Base-by-base conservation (phyloP, 2,329 filamentous ascomycete species). In the Paecilomyces niveus region DNA sequence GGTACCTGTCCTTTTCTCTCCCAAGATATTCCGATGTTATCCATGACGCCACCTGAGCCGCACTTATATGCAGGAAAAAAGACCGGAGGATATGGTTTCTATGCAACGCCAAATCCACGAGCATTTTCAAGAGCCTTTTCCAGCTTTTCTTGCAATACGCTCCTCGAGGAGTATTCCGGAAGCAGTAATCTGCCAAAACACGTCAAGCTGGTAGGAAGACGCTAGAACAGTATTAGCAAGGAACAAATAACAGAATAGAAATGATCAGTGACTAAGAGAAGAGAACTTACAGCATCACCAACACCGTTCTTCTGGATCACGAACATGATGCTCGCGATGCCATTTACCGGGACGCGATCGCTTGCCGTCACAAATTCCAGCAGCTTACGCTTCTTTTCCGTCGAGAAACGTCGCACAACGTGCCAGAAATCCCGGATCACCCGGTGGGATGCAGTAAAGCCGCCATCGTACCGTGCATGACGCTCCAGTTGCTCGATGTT, bases 301-400 rank as follows among this genome's bases (percentile, higher is more conserved):
- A 86, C 80, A 15, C 89, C 86, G 68, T 92, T 91, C 67, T 84
- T 86, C 73, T 93, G 89, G 51, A 99, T 82, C 13, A 90, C 84
- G 72, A 97, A 97, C 67, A 89, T 86, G 53, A 97, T 78, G 65
- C 89, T 91, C 62, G 84, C 83, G 68, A 92, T 85, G 2, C 94
- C 94, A 21, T 90, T 92, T 0, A 96, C 89, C 0, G 94, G 94
- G 1, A 97, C 84, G 1, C 94, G 84, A 69, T 97, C 92, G 66
- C 88, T 93, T 0, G 93, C 93, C 13, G 94, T 99, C 31, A 99
- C 92, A 68, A 99, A 99, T 71, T 97, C 92, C 32, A 99, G 80
- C 33, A 99, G 77, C 66, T 85, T 85, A 56, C 86, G 83, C 73
- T 88, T 88, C 80, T 92, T 88, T 52, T 83, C 80, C 15, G 87